A percentile compares a stretch with the other conserved stretches of the same genome.
These are phyloP conservation scores for Melanogaster broomeanus DNA, from an alignment of 768 basidiomycete species.

Conservation along the genomic window DNA sequence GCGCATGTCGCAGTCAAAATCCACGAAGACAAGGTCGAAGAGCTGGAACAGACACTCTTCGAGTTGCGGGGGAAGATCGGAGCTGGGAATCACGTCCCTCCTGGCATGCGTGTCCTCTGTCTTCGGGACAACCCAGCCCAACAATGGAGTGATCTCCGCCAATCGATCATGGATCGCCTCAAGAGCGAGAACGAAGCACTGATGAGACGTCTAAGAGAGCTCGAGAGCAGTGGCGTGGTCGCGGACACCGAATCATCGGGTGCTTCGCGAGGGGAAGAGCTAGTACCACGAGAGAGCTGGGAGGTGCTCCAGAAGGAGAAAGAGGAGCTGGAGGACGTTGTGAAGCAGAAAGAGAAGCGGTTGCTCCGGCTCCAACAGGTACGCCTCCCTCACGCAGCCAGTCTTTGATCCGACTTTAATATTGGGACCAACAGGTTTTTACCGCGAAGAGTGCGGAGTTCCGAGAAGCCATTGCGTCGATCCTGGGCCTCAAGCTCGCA, in stretches of 20 bases:
- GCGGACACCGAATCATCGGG: constrained; percentile 16
- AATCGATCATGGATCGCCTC: constrained; percentile 73
- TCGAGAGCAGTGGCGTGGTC: constrained; percentile 47
- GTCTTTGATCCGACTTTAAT: neutral
- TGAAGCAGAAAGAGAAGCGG: constrained; percentile 82
- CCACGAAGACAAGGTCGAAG: constrained; percentile 58
- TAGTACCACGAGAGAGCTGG: constrained; percentile 81
- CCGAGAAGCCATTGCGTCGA: constrained; percentile 84
- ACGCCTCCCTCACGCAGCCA: constrained; percentile 1
- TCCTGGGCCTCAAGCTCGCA: constrained; percentile 88
- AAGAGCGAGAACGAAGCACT: constrained; percentile 84
- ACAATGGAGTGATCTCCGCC: constrained; percentile 75
- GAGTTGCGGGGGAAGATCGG: constrained; percentile 78
- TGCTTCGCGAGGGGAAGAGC: constrained; percentile 16
- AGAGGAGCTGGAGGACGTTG: constrained; percentile 57
- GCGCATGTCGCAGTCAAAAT: constrained; percentile 36
- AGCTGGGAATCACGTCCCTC: constrained; percentile 73
- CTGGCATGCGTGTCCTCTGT: constrained; percentile 66
- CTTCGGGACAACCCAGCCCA: constrained; percentile 82
- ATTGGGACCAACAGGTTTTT: too few relatives aligned
- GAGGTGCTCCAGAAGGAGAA: constrained; percentile 73
- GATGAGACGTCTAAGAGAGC: constrained; percentile 60
- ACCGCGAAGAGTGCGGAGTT: constrained; percentile 86
- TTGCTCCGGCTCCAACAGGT: constrained; percentile 81
- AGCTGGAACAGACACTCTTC: constrained; percentile 77